Conservation (phyloP, 306 rosid species). For the Casuarina cunninghamiana region DNA sequence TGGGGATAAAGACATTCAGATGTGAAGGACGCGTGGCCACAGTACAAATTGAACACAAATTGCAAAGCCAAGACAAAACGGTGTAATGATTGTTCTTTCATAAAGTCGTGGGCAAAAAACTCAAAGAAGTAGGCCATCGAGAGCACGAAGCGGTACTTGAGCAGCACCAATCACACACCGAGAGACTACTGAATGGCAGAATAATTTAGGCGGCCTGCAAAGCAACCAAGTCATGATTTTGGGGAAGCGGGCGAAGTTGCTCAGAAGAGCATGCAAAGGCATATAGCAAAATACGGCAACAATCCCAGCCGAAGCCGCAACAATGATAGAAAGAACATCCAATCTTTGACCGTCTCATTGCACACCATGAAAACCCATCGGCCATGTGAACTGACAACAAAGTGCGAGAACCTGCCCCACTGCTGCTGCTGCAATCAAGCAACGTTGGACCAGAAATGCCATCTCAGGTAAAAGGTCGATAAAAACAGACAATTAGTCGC, state of each 20-base stretch:
- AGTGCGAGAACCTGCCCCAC: constrained; percentile 13
- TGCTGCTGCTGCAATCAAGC: constrained; percentile 5
- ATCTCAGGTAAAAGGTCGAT: constrained; percentile 25
- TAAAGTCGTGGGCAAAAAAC: background rate
- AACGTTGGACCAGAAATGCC: constrained; percentile 20
- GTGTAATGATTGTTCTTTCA: background rate
- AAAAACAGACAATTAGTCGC: constrained; percentile 1
- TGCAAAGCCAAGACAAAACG: background rate
- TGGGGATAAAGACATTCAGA: background rate
- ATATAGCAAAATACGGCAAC: background rate
- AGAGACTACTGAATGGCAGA: background rate
- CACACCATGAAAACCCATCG: background rate
- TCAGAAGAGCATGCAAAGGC: background rate
- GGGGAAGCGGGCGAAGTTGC: background rate
- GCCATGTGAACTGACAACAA: no score
- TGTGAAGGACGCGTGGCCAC: background rate
- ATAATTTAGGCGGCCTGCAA: constrained; percentile 10
- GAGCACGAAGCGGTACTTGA: constrained; percentile 2
- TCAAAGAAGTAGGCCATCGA: background rate
- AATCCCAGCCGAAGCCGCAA: no score
- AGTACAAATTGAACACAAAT: background rate
- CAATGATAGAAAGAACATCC: no score
- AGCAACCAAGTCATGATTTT: background rate
- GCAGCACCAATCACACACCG: background rate
- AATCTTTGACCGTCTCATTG: background rate